phyloP scores from a whole-genome alignment of 495 filamentous ascomycete genomes.

The Podospora australis region DNA sequence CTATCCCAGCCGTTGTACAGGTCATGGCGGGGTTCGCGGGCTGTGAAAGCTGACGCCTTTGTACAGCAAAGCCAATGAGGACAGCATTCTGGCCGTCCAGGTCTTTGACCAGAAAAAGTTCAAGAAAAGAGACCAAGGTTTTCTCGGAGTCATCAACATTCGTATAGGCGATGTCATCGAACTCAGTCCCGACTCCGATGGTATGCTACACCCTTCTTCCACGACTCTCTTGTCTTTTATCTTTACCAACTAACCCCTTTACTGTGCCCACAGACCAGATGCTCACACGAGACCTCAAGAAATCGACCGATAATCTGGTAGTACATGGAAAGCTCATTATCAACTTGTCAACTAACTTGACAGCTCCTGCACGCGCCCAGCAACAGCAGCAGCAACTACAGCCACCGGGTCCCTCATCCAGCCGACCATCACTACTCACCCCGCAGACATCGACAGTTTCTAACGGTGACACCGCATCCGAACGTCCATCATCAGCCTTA shows the following conservation, averaged over 20 bases:
- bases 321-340: slow-evolving; percentile 97
- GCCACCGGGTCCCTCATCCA: slow-evolving; percentile 26
- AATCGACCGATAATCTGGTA: slow-evolving; percentile 95
- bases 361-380: slow-evolving; percentile 28
- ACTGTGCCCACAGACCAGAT: slow-evolving; percentile 56
- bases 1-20: too few relatives aligned
- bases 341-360: slow-evolving; percentile 85
- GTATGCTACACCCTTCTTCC: slow-evolving; percentile 45
- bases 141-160: slow-evolving; percentile 95
- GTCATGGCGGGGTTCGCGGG: not conserved
- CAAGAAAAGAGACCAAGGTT: slow-evolving; percentile 99
- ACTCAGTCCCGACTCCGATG: slow-evolving; percentile 80
- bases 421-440: slow-evolving; percentile 33
- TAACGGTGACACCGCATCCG: slow-evolving; percentile 25
- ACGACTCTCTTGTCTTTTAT: not conserved
- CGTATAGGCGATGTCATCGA: slow-evolving; percentile 91
- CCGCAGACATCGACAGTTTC: slow-evolving; percentile 34
- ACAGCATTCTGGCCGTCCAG: slow-evolving; percentile 93
- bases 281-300: slow-evolving; percentile 97
- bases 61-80: slow-evolving; percentile 74
- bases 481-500: slow-evolving; percentile 41
- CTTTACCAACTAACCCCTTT: slow-evolving; percentile 8
- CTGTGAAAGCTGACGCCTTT: slow-evolving; percentile 20
- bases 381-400: slow-evolving; percentile 15
- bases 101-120: slow-evolving; percentile 99